Evolutionary conservation across 1,139 yeast genomes (phyloP).

Genomic region (Magnusiomyces fungicola): DNA sequence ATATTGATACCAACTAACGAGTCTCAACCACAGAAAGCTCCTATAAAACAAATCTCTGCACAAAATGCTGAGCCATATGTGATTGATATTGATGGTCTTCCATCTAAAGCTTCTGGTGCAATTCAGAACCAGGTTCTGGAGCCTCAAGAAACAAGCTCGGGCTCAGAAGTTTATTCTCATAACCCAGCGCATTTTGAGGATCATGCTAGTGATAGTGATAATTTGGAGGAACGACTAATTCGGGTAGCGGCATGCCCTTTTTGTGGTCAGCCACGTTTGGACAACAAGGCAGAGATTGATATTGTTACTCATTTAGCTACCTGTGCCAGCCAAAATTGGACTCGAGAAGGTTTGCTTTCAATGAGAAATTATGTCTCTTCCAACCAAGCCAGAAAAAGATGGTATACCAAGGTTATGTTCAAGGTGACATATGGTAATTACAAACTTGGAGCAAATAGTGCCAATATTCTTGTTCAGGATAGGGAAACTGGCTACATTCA

Average conservation of each 20-base stretch:
- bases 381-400: conserved; percentile 74
- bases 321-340: conserved; percentile 76
- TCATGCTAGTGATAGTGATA: no score
- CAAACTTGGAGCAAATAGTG: conserved; percentile 82
- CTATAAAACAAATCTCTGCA: no score
- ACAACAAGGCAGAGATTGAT: conserved; percentile 52
- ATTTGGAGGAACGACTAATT: conserved; percentile 47
- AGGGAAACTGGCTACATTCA: conserved; percentile 76
- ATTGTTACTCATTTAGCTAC: conserved; percentile 81
- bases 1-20: no score
- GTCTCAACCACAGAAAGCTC: no score
- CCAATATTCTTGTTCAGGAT: conserved; percentile 90
- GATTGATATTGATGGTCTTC: conserved; percentile 4
- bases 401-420: conserved; percentile 79
- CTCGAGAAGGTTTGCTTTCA: conserved; percentile 55
- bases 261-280: conserved; percentile 56
- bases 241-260: conserved; percentile 68
- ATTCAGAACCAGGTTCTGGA: neutral
- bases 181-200: conserved; percentile 5
- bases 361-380: conserved; percentile 72
- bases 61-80: neutral
- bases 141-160: neutral
- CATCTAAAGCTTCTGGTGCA: neutral
- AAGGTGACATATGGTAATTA: conserved; percentile 86
- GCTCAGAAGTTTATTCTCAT: neutral